Conservation (phyloP, 176 grass and related monocot genomes). For the Otatea glauca region DNA sequence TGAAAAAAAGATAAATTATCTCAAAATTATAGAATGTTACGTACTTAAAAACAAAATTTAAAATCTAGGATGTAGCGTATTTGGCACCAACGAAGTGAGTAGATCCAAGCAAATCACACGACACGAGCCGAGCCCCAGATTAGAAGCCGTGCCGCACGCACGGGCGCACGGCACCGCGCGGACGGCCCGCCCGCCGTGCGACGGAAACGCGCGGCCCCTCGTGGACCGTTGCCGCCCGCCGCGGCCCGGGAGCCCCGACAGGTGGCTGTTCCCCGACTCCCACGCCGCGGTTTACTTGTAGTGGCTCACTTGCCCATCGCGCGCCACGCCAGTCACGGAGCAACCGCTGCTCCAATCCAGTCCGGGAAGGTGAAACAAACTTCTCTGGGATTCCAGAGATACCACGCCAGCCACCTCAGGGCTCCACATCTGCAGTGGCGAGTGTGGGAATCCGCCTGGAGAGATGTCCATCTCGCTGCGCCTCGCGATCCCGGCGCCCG, state of each 20-base stretch:
- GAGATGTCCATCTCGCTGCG: conserved; percentile 54
- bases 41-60: too few species aligned
- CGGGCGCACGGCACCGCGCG: too few species aligned
- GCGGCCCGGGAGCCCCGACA: not conserved
- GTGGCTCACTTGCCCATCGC: not conserved
- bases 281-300: not conserved
- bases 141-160: too few species aligned
- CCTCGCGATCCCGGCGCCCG: conserved; percentile 39
- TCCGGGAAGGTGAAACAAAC: not conserved
- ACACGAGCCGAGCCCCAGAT: too few species aligned
- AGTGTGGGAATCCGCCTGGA: not conserved
- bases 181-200: too few species aligned
- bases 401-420: not conserved
- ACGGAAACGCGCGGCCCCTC: too few species aligned
- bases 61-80: too few species aligned
- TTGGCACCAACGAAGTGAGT: too few species aligned
- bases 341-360: not conserved
- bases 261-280: not conserved
- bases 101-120: too few species aligned
- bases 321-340: not conserved
- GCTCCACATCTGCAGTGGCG: too few species aligned
- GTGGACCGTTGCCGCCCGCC: not conserved
- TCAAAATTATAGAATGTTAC: too few species aligned
- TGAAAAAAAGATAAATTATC: too few species aligned
- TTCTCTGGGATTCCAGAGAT: conserved; percentile 5